Base-by-base conservation (phyloP, 2,329 filamentous ascomycete species). In the Colletotrichum cereale region DNA sequence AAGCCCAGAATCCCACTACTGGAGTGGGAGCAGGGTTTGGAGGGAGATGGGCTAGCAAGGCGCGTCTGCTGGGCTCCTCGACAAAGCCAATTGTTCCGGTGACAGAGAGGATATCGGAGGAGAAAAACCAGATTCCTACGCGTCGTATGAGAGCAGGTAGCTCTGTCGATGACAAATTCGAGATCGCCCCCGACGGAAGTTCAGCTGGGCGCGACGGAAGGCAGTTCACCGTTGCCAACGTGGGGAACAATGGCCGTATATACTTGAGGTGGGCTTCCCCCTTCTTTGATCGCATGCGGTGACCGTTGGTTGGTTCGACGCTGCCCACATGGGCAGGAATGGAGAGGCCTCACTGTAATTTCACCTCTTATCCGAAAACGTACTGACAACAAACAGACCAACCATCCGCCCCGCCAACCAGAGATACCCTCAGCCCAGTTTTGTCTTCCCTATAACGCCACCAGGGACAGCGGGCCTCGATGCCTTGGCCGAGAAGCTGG, bases 191-290 rank as follows among this genome's bases (percentile, higher is more conserved):
- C 14, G 91, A 93, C 77, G 87, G 87, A 70, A 82, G 86, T 68
- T 88, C 90, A 57, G 88, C 85, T 66, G 87, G 88, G 42, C 87
- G 91, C 71, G 89, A 91, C 78, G 91, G 90, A 60, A 88, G 91
- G 66, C 90, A 93, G 77, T 95, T 96, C 79, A 91, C 92, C 2
- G 93, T 96, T 66, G 90, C 91, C 62, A 95, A 95, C 80, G 93
- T 96, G 71, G 93, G 93, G 31, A 93, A 94, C 79, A 94, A 95
- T 81, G 93, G 93, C 48, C 90, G 91, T 79, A 93, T 96, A 80
- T 96, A 94, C 81, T 80, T 96, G 75, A 93, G 92, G 92, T 95
- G 89, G 78, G 88, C 72, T 42, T 48, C 24, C 38, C 18, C 40
- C 34, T 26, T 34, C 48, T 53, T 42, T 67, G 67, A 34, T 40